Evolutionary conservation across 225 moss, liverwort and hornwort species (phyloP).

Genomic region (Bryoerythrophyllum caledonicum): DNA sequence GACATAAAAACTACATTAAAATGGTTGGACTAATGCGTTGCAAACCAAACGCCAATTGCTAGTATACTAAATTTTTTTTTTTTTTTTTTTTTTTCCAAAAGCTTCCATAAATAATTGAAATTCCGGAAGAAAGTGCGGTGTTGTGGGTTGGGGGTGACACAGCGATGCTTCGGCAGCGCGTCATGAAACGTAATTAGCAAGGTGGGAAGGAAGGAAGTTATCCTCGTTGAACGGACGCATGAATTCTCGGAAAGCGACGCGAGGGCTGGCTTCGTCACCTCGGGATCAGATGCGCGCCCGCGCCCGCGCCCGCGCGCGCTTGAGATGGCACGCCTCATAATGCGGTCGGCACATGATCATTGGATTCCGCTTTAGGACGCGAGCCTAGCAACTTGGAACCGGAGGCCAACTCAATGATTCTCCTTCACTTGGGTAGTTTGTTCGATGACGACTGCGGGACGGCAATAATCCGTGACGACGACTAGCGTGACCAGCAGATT

Average conservation of each 20-base stretch:
- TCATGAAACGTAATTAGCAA: not conserved
- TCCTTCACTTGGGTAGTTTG: not conserved
- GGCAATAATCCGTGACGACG: not conserved
- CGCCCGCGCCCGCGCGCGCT: no score
- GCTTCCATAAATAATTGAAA: no score
- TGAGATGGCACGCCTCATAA: not conserved
- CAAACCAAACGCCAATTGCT: no score
- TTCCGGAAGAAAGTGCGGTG: no score
- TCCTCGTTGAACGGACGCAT: not conserved
- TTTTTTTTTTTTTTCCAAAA: no score
- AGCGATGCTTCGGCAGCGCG: not conserved
- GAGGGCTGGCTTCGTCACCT: not conserved
- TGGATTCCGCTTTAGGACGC: slow-evolving; percentile 7
- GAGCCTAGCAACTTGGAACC: not conserved
- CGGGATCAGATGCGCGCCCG: not conserved
- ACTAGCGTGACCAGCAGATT: no score
- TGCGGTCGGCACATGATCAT: slow-evolving; percentile 9
- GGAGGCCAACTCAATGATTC: not conserved
- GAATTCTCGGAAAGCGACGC: not conserved
- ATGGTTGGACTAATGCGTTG: no score
- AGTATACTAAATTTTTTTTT: no score
- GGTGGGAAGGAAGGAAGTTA: not conserved
- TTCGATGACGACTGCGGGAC: not conserved
- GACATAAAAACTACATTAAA: no score
- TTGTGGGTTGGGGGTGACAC: no score